Conservation (phyloP, 2,329 filamentous ascomycete genomes). For the Colletotrichum cuscutae region DNA sequence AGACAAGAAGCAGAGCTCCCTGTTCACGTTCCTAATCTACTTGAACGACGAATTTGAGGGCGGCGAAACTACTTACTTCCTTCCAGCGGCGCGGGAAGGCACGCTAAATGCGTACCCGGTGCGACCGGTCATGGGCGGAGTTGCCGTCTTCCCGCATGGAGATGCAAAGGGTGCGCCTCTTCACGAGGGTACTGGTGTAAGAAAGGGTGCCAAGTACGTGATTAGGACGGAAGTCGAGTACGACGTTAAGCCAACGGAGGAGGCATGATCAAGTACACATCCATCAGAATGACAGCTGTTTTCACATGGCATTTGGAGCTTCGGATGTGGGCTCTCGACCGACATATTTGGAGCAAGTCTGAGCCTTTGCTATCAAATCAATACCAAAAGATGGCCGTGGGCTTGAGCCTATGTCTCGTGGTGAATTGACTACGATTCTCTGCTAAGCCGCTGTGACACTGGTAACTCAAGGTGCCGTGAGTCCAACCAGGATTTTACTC, state of each 20-base stretch:
- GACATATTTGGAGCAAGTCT: background rate
- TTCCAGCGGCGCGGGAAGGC: slow-evolving; percentile 72
- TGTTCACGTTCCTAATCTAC: slow-evolving; percentile 77
- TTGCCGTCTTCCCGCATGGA: slow-evolving; percentile 77
- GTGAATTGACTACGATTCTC: too few species aligned
- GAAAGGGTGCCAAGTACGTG: slow-evolving; percentile 74
- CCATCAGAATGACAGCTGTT: background rate
- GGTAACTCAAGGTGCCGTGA: too few species aligned
- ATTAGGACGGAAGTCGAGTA: slow-evolving; percentile 79
- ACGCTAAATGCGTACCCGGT: slow-evolving; percentile 76
- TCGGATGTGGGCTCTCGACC: background rate
- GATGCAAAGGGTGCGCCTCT: slow-evolving; percentile 72
- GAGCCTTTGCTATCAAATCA: background rate
- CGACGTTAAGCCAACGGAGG: slow-evolving; percentile 59
- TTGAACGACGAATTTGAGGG: slow-evolving; percentile 78
- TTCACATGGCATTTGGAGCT: background rate
- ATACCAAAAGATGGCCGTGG: too few species aligned
- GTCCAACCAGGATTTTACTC: too few species aligned
- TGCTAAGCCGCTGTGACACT: too few species aligned
- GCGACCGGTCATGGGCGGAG: slow-evolving; percentile 74
- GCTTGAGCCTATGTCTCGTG: too few species aligned
- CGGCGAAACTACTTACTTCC: slow-evolving; percentile 77
- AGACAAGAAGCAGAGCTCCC: slow-evolving; percentile 69
- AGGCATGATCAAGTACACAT: background rate
- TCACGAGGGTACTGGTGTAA: slow-evolving; percentile 77